Evolutionary conservation across 2,329 filamentous ascomycete species (phyloP), one percentile per base, ranked within the genome.

Genomic region (Claviceps sp.): DNA sequence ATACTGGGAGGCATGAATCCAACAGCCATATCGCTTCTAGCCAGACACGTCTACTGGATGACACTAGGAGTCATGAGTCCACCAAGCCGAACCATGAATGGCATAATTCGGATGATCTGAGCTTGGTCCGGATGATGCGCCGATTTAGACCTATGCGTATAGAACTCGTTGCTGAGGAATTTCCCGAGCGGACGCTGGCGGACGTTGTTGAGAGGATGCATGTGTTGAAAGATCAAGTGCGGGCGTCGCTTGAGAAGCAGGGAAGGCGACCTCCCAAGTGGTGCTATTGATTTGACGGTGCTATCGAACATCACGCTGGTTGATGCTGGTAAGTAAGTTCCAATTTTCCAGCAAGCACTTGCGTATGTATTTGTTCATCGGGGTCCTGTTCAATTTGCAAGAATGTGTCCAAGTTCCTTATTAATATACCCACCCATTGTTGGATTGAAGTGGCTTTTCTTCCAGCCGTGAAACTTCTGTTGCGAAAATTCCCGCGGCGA

Each of bases 91-190:
- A 22, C 17, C 17, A 63, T 26, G 60, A 60, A 8, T 65, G 63
- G 62, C 38, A 55, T 30, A 50, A 55, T 41, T 53, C 54, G 52
- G 63, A 65, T 51, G 63, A 65, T 51, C 56, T 63, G 1, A 48
- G 34, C n/a, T 54, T 65, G 16, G 51, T 65, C 10, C 53, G 48
- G 24, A 44, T 55, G 51, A 59, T 65, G 22, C 58, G 61, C 17
- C 58, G 55, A 19, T 50, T 53, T 1, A 48, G 48, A 16, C 48
- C 55, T 37, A 59, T 56, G 1, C 50, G 59, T 16, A 48, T 55
- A 2, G 22, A 48, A 2, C 51, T 51, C 19, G 45, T 64, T 37
- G 34, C 17, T 6, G 34, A 43, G 22, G 24, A 55, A 19, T 46
- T 63, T n/a, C 56, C 58, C 5, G 24, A 40, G 2, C 56, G 63